Evolutionary conservation across 495 filamentous ascomycete genomes (phyloP).

Genomic region (Penicillium crystallinum): DNA sequence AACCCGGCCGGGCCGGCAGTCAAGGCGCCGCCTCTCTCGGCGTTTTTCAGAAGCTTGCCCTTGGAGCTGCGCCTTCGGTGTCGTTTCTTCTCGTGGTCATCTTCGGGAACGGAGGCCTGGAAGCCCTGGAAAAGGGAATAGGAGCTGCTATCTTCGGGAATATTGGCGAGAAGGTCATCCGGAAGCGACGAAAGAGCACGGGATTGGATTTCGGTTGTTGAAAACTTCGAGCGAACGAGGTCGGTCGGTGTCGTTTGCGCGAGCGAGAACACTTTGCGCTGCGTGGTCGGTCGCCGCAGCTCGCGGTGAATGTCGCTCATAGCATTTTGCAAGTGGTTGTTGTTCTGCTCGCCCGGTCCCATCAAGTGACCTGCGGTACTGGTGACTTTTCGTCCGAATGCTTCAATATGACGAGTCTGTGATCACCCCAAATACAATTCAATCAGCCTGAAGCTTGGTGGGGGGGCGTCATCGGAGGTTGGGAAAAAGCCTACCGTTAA

Average conservation of each 20-base stretch:
- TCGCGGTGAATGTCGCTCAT: conserved; percentile 88
- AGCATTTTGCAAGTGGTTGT: conserved; percentile 70
- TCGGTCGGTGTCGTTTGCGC: conserved; percentile 85
- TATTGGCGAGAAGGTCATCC: conserved; percentile 81
- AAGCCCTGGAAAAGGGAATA: conserved; percentile 98
- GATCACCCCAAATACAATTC: not conserved
- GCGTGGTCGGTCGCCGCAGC: conserved; percentile 71
- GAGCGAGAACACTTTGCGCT: conserved; percentile 85
- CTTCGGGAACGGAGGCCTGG: conserved; percentile 80
- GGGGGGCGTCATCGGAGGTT: not conserved
- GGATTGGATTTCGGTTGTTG: conserved; percentile 88
- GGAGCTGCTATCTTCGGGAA: conserved; percentile 75
- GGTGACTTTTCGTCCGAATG: conserved; percentile 91
- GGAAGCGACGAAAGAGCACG: conserved; percentile 84
- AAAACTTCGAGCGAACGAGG: conserved; percentile 86
- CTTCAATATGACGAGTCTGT: conserved; percentile 83
- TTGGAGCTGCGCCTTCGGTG: conserved; percentile 67
- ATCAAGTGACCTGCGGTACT: conserved; percentile 89
- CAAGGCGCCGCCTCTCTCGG: conserved; percentile 44
- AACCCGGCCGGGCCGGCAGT: conserved; percentile 63
- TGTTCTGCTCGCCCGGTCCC: conserved; percentile 56
- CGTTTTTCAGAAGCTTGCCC: conserved; percentile 67
- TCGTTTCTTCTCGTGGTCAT: conserved; percentile 57
- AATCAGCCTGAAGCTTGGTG: conserved; percentile 7
- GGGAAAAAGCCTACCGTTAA: conserved; percentile 40